Conservation (phyloP, 2,329 filamentous ascomycete genomes). For the Teratosphaeria destructans region DNA sequence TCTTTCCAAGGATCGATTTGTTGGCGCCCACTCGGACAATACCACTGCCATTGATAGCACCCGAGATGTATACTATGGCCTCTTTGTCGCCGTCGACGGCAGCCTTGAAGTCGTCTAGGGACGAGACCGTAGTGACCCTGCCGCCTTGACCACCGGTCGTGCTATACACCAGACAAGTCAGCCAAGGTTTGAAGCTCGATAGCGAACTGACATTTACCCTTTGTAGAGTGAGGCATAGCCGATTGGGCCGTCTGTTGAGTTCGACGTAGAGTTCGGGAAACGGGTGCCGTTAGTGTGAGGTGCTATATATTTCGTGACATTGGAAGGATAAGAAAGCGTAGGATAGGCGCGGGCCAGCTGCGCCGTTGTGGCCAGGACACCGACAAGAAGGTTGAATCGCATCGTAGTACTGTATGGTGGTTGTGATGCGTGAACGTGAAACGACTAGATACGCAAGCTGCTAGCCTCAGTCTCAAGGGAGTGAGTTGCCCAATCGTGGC, state of each 20-base stretch:
- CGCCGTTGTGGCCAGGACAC: constrained; percentile 19
- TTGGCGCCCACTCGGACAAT: constrained; percentile 39
- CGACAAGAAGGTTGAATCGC: not conserved
- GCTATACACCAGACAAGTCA: constrained; percentile 6
- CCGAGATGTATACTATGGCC: constrained; percentile 38
- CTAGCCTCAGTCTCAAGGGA: not conserved
- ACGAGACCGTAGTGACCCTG: constrained; percentile 36
- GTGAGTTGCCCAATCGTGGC: not conserved
- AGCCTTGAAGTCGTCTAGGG: constrained; percentile 31
- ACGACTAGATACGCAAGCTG: not conserved
- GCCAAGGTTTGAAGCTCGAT: not conserved
- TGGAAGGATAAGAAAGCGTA: constrained; percentile 2
- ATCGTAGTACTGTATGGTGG: not conserved
- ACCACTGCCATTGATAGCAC: constrained; percentile 33
- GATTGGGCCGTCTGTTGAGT: constrained; percentile 5
- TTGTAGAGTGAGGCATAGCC: constrained; percentile 21
- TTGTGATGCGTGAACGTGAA: not conserved
- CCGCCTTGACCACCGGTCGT: constrained; percentile 40
- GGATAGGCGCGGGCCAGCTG: constrained; percentile 13
- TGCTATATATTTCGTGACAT: not conserved
- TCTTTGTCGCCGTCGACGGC: constrained; percentile 24
- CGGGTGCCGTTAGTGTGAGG: not conserved
- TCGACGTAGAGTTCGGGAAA: not conserved
- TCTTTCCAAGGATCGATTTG: constrained; percentile 44
- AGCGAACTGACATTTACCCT: constrained; percentile 7